Conservation (phyloP, 169 alveolate species). For the Eimeria nieschulzi region DNA sequence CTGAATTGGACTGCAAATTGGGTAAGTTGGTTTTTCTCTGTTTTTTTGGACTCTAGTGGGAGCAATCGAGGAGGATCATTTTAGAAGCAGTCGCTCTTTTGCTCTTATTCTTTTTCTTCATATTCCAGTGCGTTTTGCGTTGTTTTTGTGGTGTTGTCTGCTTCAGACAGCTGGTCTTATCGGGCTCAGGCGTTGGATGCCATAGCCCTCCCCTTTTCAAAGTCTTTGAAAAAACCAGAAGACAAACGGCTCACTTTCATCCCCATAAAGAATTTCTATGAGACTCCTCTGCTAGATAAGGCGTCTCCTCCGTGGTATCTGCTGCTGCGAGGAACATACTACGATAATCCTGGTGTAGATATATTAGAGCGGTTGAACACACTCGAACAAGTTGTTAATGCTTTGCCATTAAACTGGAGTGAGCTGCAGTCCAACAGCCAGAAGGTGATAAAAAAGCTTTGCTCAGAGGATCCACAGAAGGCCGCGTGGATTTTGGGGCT, state of each 20-base stretch:
- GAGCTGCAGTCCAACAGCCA: background rate
- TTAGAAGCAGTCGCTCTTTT: too few relatives aligned
- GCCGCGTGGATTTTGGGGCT: background rate
- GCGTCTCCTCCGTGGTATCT: constrained; percentile 34
- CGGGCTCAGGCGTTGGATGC: constrained; percentile 10
- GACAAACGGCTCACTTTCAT: background rate
- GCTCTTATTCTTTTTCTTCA: too few relatives aligned
- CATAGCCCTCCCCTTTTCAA: background rate
- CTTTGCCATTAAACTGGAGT: background rate
- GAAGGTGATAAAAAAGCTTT: background rate
- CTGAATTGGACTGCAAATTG: constrained; percentile 14
- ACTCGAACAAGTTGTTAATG: background rate
- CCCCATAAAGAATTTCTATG: background rate
- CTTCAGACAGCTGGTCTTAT: background rate
- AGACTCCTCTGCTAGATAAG: background rate
- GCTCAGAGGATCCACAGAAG: background rate
- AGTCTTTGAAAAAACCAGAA: background rate
- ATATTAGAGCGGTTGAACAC: background rate
- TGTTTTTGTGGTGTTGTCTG: background rate
- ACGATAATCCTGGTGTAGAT: background rate
- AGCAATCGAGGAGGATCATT: too few relatives aligned
- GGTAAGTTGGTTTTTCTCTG: background rate
- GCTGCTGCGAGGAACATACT: background rate
- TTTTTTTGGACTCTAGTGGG: background rate
- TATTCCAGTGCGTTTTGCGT: too few relatives aligned